These are phyloP conservation scores for Daedaleopsis nitida DNA, from an alignment of 768 basidiomycete species.

Conservation along the genomic window DNA sequence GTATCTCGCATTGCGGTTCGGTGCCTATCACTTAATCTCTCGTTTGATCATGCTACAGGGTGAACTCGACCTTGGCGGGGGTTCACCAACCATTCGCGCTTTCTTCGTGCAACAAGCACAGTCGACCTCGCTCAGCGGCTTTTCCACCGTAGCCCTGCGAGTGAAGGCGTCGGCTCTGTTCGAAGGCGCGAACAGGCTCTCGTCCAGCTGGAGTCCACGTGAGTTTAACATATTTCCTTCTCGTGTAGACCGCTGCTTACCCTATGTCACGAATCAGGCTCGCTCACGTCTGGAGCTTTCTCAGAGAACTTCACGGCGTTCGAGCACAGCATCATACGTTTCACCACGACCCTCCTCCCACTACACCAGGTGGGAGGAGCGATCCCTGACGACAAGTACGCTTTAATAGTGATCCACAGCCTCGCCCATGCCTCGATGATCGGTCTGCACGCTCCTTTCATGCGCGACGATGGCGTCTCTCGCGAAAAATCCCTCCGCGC, in stretches of 20 bases:
- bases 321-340: conserved; percentile 65
- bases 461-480: conserved; percentile 56
- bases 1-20: conserved; percentile 23
- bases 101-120: conserved; percentile 60
- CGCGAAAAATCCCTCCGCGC: conserved; percentile 70
- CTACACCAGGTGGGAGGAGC: conserved; percentile 62
- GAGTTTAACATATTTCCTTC: conserved; percentile 23
- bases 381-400: conserved; percentile 58
- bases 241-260: background rate
- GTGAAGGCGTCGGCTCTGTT: conserved; percentile 79
- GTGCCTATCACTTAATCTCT: conserved; percentile 6
- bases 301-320: conserved; percentile 61
- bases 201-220: conserved; percentile 65
- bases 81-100: conserved; percentile 59
- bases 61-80: conserved; percentile 50
- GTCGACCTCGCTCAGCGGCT: conserved; percentile 50
- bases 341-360: conserved; percentile 63
- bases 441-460: conserved; percentile 63
- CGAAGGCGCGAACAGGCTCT: conserved; percentile 63
- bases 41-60: conserved; percentile 45
- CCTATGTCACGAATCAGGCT: conserved; percentile 28
- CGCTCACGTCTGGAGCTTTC: conserved; percentile 47
- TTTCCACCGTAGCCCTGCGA: conserved; percentile 64
- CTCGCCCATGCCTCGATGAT: conserved; percentile 68
- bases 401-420: conserved; percentile 61